These are phyloP conservation scores for Pestalotiopsis fici DNA, from an alignment of 2,329 filamentous ascomycete genomes.

Conservation along the genomic window DNA sequence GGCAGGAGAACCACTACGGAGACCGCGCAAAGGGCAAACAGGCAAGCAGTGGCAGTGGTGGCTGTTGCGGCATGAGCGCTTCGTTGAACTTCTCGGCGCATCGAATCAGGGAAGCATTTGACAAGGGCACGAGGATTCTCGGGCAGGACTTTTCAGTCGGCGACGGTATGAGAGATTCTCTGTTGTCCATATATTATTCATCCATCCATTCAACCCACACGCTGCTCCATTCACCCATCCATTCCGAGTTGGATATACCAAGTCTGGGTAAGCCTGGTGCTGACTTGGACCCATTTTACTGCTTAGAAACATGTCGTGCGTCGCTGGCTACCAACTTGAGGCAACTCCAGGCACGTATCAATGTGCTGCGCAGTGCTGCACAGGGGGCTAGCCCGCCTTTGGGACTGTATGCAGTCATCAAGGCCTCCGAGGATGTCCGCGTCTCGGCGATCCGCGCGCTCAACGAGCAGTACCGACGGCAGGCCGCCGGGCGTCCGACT, in stretches of 20 bases:
- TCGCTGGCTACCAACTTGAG: conserved; percentile 26
- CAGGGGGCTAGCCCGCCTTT: conserved; percentile 22
- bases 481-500: conserved; percentile 29
- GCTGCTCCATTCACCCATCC: too few species aligned
- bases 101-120: conserved; percentile 33
- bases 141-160: conserved; percentile 35
- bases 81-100: conserved; percentile 32
- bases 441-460: conserved; percentile 31
- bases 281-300: neutral
- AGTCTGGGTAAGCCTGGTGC: too few species aligned
- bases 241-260: too few species aligned
- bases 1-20: conserved; percentile 34
- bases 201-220: too few species aligned
- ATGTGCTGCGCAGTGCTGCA: conserved; percentile 24
- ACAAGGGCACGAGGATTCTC: conserved; percentile 32
- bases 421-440: conserved; percentile 35
- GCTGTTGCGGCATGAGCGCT: conserved; percentile 33
- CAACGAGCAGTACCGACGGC: conserved; percentile 34
- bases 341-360: conserved; percentile 28
- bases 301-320: conserved; percentile 28
- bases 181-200: neutral
- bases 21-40: conserved; percentile 10
- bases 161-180: conserved; percentile 27
- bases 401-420: conserved; percentile 32
- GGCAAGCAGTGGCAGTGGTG: conserved; percentile 11